phyloP scores from a whole-genome alignment of 225 moss, liverwort and hornwort genomes.

The Marchantia polymorpha region DNA sequence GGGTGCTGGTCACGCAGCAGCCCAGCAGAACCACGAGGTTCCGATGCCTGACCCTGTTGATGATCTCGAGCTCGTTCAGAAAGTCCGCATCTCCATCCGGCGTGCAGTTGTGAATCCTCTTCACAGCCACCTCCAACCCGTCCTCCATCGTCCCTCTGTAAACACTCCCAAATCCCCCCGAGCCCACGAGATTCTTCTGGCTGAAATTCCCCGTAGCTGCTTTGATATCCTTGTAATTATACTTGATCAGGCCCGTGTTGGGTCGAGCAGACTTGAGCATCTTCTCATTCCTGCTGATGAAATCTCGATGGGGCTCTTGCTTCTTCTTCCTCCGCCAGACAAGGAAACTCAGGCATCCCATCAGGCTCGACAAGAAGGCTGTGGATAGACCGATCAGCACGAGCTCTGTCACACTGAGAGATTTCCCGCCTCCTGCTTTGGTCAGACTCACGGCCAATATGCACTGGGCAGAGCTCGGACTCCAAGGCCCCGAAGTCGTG shows the following conservation, averaged over 20 bases:
- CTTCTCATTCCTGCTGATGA: slow-evolving; percentile 40
- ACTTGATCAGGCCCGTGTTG: slow-evolving; percentile 44
- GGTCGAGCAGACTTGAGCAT: slow-evolving; percentile 34
- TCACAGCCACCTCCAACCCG: slow-evolving; percentile 48
- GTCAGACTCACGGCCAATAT: slow-evolving; percentile 13
- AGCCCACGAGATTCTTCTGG: slow-evolving; percentile 44
- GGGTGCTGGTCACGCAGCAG: slow-evolving; percentile 48
- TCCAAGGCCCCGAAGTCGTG: slow-evolving; percentile 1
- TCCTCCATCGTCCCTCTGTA: slow-evolving; percentile 44
- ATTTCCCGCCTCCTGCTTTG: background rate
- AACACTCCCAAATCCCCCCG: slow-evolving; percentile 56
- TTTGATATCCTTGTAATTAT: slow-evolving; percentile 48
- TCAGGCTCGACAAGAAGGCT: slow-evolving; percentile 1
- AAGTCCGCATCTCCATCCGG: slow-evolving; percentile 56
- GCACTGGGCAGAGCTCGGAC: slow-evolving; percentile 15
- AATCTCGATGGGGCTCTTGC: slow-evolving; percentile 12
- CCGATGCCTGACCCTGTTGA: slow-evolving; percentile 52
- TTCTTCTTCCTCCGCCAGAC: background rate
- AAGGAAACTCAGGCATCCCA: slow-evolving; percentile 6
- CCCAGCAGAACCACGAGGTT: slow-evolving; percentile 57
- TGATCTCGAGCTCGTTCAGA: slow-evolving; percentile 55
- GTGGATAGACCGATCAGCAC: slow-evolving; percentile 8
- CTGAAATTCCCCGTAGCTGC: slow-evolving; percentile 52
- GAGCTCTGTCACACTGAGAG: background rate
- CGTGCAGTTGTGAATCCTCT: slow-evolving; percentile 59